Conservation (phyloP, 768 basidiomycete genomes). For the Favolaschia claudopus region DNA sequence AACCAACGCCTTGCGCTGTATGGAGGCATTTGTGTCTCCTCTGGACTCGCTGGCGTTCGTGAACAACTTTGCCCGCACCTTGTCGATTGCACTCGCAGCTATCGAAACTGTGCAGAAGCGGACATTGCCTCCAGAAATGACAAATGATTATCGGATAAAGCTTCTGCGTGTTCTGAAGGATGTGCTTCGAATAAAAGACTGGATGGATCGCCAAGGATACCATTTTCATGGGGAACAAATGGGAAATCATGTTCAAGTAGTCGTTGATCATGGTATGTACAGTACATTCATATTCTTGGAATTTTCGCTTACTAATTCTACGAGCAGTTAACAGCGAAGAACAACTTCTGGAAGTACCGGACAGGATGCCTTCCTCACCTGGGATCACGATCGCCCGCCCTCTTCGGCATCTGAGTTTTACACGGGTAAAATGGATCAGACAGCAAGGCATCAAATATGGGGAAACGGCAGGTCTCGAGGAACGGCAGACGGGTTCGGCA, state of each 20-base stretch:
- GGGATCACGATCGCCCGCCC: not conserved
- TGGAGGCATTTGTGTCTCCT: slow-evolving; percentile 4
- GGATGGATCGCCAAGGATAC: slow-evolving; percentile 1
- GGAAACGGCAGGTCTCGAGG: too few relatives aligned
- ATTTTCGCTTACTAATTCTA: not conserved
- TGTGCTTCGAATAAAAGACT: slow-evolving; percentile 2
- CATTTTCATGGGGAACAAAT: not conserved
- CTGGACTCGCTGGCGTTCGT: not conserved
- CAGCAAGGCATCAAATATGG: not conserved
- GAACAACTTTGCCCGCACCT: not conserved
- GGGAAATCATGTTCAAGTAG: not conserved
- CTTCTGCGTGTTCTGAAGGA: not conserved
- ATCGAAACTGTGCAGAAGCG: not conserved
- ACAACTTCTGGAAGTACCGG: not conserved
- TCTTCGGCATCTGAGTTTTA: slow-evolving; percentile 1
- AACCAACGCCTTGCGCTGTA: slow-evolving; percentile 1
- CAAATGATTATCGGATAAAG: not conserved
- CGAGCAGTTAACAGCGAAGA: not conserved
- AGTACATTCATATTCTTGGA: not conserved
- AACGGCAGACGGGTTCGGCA: too few relatives aligned
- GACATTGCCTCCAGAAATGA: not conserved
- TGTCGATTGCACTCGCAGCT: not conserved
- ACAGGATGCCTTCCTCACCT: not conserved
- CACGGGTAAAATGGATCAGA: not conserved
- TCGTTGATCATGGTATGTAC: not conserved